Evolutionary conservation across 2,329 filamentous ascomycete species (phyloP).

Genomic region (Fusarium nisikadoi): DNA sequence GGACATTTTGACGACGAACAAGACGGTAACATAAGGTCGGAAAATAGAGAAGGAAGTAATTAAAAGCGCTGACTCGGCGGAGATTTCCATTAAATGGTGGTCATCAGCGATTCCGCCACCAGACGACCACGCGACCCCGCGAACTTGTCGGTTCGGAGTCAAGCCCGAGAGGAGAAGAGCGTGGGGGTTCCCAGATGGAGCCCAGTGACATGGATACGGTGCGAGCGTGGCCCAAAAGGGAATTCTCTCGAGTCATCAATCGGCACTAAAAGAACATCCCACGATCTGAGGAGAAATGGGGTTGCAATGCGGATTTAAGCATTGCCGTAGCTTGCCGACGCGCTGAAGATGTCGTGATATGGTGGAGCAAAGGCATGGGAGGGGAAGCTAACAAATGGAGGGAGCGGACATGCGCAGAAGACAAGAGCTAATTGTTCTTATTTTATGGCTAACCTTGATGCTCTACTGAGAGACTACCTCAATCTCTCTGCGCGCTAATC

Average conservation of each 20-base stretch:
- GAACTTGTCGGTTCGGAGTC: background rate
- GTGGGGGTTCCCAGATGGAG: constrained; percentile 16
- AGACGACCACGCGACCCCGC: constrained; percentile 13
- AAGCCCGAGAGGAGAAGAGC: constrained; percentile 2
- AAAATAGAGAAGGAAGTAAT: too few relatives aligned
- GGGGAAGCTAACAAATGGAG: background rate
- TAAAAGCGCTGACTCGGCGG: background rate
- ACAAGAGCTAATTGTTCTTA: too few relatives aligned
- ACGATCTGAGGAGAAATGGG: constrained; percentile 18
- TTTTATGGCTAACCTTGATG: too few relatives aligned
- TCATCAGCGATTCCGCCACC: background rate
- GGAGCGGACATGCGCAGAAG: too few relatives aligned
- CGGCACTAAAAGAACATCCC: constrained; percentile 1
- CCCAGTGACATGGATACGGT: background rate
- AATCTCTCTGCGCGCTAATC: too few relatives aligned
- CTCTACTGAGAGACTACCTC: rapidly evolving
- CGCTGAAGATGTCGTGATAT: background rate
- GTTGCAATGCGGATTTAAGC: background rate
- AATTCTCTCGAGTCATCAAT: constrained; percentile 16
- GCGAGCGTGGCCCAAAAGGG: background rate
- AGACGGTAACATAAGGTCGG: background rate
- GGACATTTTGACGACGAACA: background rate
- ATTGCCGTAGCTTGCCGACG: background rate
- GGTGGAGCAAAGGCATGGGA: background rate
- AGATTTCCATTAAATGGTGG: background rate